A percentile compares a stretch with the other conserved stretches of the same genome.
Evolutionary conservation across 2,329 filamentous ascomycete species (phyloP).

Genomic region (Stagonosporopsis vannaccii): DNA sequence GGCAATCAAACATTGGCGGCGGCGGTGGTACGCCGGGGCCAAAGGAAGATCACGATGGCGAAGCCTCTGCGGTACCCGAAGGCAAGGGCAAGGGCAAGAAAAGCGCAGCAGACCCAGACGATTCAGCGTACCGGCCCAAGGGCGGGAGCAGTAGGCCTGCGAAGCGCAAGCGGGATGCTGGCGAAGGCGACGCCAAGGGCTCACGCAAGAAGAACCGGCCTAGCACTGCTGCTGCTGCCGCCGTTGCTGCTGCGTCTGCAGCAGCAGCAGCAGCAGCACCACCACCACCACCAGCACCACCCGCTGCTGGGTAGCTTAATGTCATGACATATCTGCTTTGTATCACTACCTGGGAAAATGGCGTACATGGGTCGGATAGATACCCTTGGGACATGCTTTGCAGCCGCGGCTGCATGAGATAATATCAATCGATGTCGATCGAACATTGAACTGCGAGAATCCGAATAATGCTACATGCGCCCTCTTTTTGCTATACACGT

Average conservation of each 20-base stretch:
- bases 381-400: conserved; percentile 21
- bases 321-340: conserved; percentile 6
- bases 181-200: conserved; percentile 37
- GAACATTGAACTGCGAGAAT: background rate
- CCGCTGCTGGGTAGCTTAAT: background rate
- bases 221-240: too few species aligned
- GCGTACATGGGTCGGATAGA: conserved; percentile 20
- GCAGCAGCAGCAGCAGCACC: conserved; percentile 10
- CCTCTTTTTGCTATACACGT: background rate
- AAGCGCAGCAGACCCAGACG: conserved; percentile 48
- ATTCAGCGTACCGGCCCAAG: conserved; percentile 58
- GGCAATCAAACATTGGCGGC: conserved; percentile 41
- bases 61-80: conserved; percentile 49
- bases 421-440: background rate
- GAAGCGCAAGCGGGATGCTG: conserved; percentile 55
- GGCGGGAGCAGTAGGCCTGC: conserved; percentile 53
- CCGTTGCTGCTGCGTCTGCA: too few species aligned
- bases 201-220: conserved; percentile 45
- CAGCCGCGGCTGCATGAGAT: background rate
- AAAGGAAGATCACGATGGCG: conserved; percentile 51
- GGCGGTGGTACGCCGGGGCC: conserved; percentile 38
- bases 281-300: background rate
- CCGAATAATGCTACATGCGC: conserved; percentile 8
- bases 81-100: conserved; percentile 38
- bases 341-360: conserved; percentile 3